Percentiles rank a stretch among this genome's conserved stretches.
Conservation (phyloP, 1,284 basidiomycete species). For the Lignosus rhinocerotis region DNA sequence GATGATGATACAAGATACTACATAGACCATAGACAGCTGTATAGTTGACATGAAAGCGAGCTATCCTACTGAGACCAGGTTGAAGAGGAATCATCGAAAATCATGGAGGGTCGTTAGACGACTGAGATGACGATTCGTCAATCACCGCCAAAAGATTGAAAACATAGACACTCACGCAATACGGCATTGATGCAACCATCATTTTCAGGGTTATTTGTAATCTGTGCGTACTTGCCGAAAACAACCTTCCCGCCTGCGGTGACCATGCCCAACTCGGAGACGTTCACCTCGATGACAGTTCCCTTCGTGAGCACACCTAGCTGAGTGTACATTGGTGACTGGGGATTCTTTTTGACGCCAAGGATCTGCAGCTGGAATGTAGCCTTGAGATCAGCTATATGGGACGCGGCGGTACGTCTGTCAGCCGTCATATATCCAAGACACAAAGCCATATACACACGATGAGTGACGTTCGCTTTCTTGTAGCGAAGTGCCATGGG, state of each 20-base stretch:
- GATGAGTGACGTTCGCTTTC: slow-evolving; percentile 99
- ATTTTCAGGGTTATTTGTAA: slow-evolving; percentile 96
- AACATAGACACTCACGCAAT: slow-evolving; percentile 58
- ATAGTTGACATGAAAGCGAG: not conserved
- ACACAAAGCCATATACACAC: slow-evolving; percentile 48
- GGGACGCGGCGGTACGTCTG: slow-evolving; percentile 10
- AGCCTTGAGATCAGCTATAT: slow-evolving; percentile 89
- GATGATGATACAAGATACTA: slow-evolving; percentile 18
- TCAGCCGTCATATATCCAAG: not conserved
- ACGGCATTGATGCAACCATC: slow-evolving; percentile 97
- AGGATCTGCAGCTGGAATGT: slow-evolving; percentile 99
- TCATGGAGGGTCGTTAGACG: slow-evolving; percentile 13
- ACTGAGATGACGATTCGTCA: slow-evolving; percentile 8
- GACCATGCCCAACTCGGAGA: slow-evolving; percentile 95
- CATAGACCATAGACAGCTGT: slow-evolving; percentile 18
- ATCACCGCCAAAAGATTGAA: not conserved
- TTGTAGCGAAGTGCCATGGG: slow-evolving; percentile 98
- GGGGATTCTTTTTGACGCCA: slow-evolving; percentile 99
- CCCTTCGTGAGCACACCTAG: slow-evolving; percentile 98
- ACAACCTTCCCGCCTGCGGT: slow-evolving; percentile 97
- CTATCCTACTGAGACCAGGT: slow-evolving; percentile 5
- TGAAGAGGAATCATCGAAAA: not conserved
- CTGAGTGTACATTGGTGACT: slow-evolving; percentile 96
- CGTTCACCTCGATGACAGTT: slow-evolving; percentile 98
- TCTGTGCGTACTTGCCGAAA: slow-evolving; percentile 92